Evolutionary conservation across 2,329 filamentous ascomycete species (phyloP), one percentile per base, ranked within the genome.

Genomic region (Paecilomyces fulvus): DNA sequence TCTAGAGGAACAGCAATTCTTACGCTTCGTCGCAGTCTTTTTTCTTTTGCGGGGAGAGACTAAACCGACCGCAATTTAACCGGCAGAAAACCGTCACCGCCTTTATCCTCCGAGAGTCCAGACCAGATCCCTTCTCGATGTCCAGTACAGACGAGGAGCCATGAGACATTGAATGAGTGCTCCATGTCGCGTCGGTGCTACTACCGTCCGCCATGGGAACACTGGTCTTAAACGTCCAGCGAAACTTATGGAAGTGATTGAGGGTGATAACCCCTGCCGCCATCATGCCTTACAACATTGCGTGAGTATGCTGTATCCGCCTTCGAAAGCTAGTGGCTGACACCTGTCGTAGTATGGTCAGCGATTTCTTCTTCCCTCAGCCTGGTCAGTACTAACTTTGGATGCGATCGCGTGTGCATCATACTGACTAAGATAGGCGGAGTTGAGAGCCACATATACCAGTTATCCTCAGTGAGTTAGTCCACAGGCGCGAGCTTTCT

Each of bases 311-410:
- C 59, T 50, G 23, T 53, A n/a, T 50, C 51, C 21, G 20, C 30
- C 14, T 31, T 17, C 17, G 30, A 21, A 12, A 46, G 21, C 30
- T 56, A 31, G 57, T 57, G 55, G 51, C 61, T 71, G 55, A 72
- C 65, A 12, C 30, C 57, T 9, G 25, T 11, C 56, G 11, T 63
- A 85, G 83, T 58, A 99, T 99, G 94, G 89, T 96, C 73, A 92
- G 92, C 82, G 94, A 99, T 80, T 96, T 95, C 82, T 99, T 99
- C 85, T 99, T 95, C 71, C 94, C 94, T 12, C 92, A 97, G 69
- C 92, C 94, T 54, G 92, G 79, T 80, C 70, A 54, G 73, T 55
- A 21, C 10, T 51, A 30, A 7, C 25, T n/a, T 30, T 14, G 28
- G 9, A 14, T 20, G 23, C 20, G 4, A 33, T 33, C 20, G 10